Evolutionary conservation across 441 rosid genomes (phyloP).

Genomic region (Omphalea diandra): DNA sequence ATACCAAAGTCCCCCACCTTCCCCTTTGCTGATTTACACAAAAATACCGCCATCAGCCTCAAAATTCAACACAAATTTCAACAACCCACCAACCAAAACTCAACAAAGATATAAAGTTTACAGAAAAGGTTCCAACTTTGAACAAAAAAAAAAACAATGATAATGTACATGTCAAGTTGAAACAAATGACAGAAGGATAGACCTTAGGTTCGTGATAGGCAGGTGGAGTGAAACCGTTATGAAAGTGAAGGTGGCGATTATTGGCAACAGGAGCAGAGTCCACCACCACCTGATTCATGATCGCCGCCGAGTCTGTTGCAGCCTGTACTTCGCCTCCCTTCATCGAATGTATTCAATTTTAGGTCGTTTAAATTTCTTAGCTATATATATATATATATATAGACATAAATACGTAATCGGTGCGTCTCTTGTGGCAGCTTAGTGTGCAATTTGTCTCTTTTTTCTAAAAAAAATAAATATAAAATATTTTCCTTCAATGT

Average conservation of each 20-base stretch:
- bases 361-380: too few species aligned
- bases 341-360: too few species aligned
- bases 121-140: not conserved
- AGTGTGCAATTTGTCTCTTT: too few species aligned
- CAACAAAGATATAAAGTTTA: not conserved
- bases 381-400: too few species aligned
- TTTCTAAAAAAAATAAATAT: too few species aligned
- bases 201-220: slow-evolving; percentile 20
- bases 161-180: too few species aligned
- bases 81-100: slow-evolving; percentile 1
- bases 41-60: not conserved
- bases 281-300: slow-evolving; percentile 24
- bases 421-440: too few species aligned
- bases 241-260: slow-evolving; percentile 10
- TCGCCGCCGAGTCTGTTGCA: not conserved
- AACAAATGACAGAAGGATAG: not conserved
- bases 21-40: slow-evolving; percentile 29
- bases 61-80: not conserved
- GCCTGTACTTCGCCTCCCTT: not conserved
- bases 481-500: too few species aligned
- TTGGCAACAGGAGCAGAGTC: slow-evolving; percentile 4
- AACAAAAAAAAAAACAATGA: not conserved
- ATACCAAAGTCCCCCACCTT: slow-evolving; percentile 32
- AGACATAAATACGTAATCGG: too few species aligned
- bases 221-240: not conserved